Conservation (phyloP, 2,329 filamentous ascomycete genomes). For the Colletotrichum paranaense region DNA sequence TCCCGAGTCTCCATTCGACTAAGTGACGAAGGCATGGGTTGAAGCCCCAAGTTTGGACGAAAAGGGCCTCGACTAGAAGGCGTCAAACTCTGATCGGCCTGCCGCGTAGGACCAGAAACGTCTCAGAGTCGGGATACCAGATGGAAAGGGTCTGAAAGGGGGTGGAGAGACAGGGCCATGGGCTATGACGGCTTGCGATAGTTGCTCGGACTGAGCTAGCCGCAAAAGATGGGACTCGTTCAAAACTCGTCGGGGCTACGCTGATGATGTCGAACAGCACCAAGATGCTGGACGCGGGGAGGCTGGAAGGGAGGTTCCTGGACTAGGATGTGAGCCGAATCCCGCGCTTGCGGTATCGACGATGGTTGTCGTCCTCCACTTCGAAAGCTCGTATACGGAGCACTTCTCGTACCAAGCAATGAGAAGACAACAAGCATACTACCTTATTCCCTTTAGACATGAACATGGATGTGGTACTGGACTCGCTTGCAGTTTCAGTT, state of each 20-base stretch:
- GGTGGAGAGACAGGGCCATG: slow-evolving; percentile 10
- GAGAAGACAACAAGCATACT: slow-evolving; percentile 10
- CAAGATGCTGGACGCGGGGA: slow-evolving; percentile 2
- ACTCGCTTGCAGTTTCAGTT: slow-evolving; percentile 33
- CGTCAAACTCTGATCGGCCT: slow-evolving; percentile 26
- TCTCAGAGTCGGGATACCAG: slow-evolving; percentile 19
- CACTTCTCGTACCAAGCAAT: too few species aligned
- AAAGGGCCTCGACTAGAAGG: slow-evolving; percentile 8
- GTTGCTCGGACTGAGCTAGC: slow-evolving; percentile 26
- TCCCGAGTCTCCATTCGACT: background rate
- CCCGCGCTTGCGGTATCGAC: background rate
- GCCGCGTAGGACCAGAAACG: slow-evolving; percentile 26
- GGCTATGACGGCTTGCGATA: slow-evolving; percentile 23
- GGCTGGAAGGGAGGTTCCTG: background rate
- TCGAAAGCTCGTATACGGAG: too few species aligned
- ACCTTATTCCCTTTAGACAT: slow-evolving; percentile 17
- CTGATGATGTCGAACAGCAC: slow-evolving; percentile 3
- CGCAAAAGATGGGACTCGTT: slow-evolving; percentile 21
- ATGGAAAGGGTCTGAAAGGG: slow-evolving; percentile 23
- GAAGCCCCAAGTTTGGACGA: slow-evolving; percentile 26
- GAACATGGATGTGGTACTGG: background rate
- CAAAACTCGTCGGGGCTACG: slow-evolving; percentile 4
- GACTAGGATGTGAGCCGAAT: slow-evolving; percentile 17
- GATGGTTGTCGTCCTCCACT: background rate
- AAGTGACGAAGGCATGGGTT: slow-evolving; percentile 6